Percentiles rank a stretch among this genome's conserved stretches.
phyloP scores from a whole-genome alignment of 2,329 filamentous ascomycete genomes.

The Hawksworthiomyces lignivorus region DNA sequence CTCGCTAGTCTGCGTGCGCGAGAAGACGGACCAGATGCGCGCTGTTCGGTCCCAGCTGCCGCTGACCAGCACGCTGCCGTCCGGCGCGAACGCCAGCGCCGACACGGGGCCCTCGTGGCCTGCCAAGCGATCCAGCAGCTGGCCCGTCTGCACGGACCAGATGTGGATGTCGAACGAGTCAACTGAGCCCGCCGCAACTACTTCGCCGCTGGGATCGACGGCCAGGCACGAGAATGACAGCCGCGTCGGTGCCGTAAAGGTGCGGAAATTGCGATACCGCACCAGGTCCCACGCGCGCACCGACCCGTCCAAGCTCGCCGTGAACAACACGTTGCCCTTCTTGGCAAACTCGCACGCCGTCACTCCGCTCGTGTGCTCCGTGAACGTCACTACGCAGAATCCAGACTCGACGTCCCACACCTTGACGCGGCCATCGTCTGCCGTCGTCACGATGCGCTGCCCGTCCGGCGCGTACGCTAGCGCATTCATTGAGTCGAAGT shows the following conservation, averaged over 20 bases:
- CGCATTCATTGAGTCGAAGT: constrained; percentile 92
- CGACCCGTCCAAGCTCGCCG: constrained; percentile 87
- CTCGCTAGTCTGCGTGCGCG: constrained; percentile 88
- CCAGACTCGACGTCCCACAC: constrained; percentile 96
- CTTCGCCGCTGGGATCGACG: constrained; percentile 94
- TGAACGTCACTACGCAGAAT: constrained; percentile 97
- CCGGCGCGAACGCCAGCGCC: constrained; percentile 78
- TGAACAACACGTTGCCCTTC: constrained; percentile 92
- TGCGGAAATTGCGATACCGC: constrained; percentile 92
- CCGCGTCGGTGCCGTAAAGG: constrained; percentile 87
- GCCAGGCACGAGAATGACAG: constrained; percentile 90
- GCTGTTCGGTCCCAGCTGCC: constrained; percentile 97
- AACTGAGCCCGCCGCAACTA: constrained; percentile 88
- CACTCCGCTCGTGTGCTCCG: constrained; percentile 89
- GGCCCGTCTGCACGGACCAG: constrained; percentile 97
- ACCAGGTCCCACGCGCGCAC: constrained; percentile 94
- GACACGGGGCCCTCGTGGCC: constrained; percentile 94
- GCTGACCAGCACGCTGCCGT: constrained; percentile 75
- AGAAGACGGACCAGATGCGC: constrained; percentile 92
- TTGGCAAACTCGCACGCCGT: constrained; percentile 94
- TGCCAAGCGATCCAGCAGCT: constrained; percentile 80
- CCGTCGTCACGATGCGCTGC: constrained; percentile 83
- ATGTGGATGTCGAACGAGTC: constrained; percentile 97
- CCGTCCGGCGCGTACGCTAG: constrained; percentile 91
- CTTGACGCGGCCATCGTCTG: constrained; percentile 97